Evolutionary conservation across 2,329 filamentous ascomycete genomes (phyloP).

Genomic region (Boeremia lycopersici): DNA sequence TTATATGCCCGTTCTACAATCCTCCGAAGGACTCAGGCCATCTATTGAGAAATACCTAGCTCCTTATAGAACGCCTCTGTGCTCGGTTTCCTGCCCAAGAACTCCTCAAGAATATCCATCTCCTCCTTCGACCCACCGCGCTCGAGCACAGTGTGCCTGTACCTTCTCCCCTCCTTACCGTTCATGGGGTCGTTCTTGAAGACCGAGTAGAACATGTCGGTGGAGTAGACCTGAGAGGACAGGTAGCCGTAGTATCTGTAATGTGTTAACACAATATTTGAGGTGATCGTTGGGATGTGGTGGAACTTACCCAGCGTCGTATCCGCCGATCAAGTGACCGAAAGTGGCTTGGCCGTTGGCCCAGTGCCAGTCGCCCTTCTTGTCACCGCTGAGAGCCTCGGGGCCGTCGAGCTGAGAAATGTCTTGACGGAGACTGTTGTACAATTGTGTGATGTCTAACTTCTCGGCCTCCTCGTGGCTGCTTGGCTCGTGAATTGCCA

Average conservation of each 20-base stretch:
- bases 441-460: slow-evolving; percentile 68
- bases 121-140: slow-evolving; percentile 79
- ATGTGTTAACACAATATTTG: slow-evolving; percentile 14
- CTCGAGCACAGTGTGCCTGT: slow-evolving; percentile 79
- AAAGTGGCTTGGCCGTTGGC: slow-evolving; percentile 81
- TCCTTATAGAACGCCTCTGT: slow-evolving; percentile 82
- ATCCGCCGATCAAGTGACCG: slow-evolving; percentile 81
- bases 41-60: slow-evolving; percentile 59
- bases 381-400: slow-evolving; percentile 62
- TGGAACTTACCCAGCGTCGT: slow-evolving; percentile 69
- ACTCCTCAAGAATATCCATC: slow-evolving; percentile 79
- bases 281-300: not conserved
- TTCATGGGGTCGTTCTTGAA: slow-evolving; percentile 83
- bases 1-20: too few species aligned
- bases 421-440: slow-evolving; percentile 74
- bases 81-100: slow-evolving; percentile 76
- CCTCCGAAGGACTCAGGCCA: too few species aligned
- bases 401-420: slow-evolving; percentile 77
- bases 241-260: slow-evolving; percentile 68
- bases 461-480: slow-evolving; percentile 71
- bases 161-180: slow-evolving; percentile 72
- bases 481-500: slow-evolving; percentile 75
- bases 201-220: slow-evolving; percentile 84
- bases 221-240: slow-evolving; percentile 77
- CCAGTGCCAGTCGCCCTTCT: slow-evolving; percentile 60